A percentile compares a stretch with the other conserved stretches of the same genome.
phyloP scores from a whole-genome alignment of 2,329 filamentous ascomycete species.

The Phialocephala sp. region DNA sequence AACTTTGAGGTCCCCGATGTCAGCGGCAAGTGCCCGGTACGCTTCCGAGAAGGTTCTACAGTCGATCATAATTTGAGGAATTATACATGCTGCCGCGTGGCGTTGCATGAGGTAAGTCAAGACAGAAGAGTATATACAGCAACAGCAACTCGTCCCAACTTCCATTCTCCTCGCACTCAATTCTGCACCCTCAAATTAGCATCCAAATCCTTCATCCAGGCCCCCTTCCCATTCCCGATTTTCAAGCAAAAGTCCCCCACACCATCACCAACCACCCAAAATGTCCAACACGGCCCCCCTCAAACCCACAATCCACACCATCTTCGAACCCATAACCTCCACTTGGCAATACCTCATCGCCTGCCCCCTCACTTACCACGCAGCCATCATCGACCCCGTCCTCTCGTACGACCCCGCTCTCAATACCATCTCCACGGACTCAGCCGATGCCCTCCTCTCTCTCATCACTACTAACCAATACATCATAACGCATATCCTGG shows the following conservation, averaged over 20 bases:
- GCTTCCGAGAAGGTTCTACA: background rate
- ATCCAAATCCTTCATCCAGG: background rate
- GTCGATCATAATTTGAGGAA: background rate
- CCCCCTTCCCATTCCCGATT: background rate
- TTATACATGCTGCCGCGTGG: background rate
- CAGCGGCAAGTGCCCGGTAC: background rate
- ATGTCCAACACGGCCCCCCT: background rate
- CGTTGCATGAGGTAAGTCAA: background rate
- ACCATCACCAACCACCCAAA: background rate
- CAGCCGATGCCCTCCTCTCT: constrained; percentile 58
- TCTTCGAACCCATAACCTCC: constrained; percentile 45
- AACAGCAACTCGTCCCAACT: background rate
- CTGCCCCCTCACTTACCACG: constrained; percentile 53
- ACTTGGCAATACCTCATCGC: constrained; percentile 67
- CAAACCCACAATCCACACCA: constrained; percentile 13
- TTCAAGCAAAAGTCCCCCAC: background rate
- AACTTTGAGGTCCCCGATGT: background rate
- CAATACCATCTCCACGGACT: constrained; percentile 52
- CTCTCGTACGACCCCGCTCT: constrained; percentile 58
- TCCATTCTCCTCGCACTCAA: background rate
- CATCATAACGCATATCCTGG: constrained; percentile 57
- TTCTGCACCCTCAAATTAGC: background rate
- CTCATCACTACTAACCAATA: constrained; percentile 53
- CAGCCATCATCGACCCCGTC: constrained; percentile 67
- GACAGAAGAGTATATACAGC: constrained; percentile 1